Conservation (phyloP, 169 alveolate genomes). For the Cryptosporidium sp. region DNA sequence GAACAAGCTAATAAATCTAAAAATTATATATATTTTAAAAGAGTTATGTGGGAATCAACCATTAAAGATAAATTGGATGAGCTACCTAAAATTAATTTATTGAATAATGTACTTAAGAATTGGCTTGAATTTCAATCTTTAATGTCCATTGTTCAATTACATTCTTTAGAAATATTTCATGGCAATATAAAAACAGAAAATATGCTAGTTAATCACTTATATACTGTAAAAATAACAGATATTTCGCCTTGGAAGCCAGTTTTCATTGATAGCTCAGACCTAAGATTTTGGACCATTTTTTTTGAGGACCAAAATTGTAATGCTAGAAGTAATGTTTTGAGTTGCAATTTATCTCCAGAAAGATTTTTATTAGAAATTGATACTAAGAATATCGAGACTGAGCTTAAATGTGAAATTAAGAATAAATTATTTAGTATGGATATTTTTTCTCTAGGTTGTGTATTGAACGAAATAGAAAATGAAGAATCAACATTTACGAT, state of each 20-base stretch:
- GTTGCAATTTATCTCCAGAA: conserved; percentile 55
- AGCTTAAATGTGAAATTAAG: not conserved
- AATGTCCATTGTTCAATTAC: conserved; percentile 76
- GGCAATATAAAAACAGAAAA: conserved; percentile 81
- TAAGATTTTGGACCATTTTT: conserved; percentile 59
- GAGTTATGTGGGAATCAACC: conserved; percentile 37
- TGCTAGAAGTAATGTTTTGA: not conserved
- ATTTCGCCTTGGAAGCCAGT: conserved; percentile 74
- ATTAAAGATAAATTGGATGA: conserved; percentile 21
- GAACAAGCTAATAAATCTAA: not conserved
- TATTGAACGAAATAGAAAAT: conserved; percentile 33
- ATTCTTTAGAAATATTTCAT: conserved; percentile 78
- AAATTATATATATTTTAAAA: conserved; percentile 16
- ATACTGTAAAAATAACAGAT: conserved; percentile 78
- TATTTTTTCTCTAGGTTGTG: conserved; percentile 58
- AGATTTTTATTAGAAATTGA: conserved; percentile 11
- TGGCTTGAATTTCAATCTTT: conserved; percentile 77
- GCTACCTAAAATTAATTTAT: not conserved
- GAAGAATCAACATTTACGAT: conserved; percentile 38
- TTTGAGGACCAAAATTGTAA: conserved; percentile 32
- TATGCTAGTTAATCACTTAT: conserved; percentile 73
- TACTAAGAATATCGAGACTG: not conserved
- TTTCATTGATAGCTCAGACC: conserved; percentile 44
- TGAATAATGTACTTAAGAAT: not conserved
- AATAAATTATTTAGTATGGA: conserved; percentile 38